Conservation (phyloP, 345 rosid genomes). For the Iberis pinnata region DNA sequence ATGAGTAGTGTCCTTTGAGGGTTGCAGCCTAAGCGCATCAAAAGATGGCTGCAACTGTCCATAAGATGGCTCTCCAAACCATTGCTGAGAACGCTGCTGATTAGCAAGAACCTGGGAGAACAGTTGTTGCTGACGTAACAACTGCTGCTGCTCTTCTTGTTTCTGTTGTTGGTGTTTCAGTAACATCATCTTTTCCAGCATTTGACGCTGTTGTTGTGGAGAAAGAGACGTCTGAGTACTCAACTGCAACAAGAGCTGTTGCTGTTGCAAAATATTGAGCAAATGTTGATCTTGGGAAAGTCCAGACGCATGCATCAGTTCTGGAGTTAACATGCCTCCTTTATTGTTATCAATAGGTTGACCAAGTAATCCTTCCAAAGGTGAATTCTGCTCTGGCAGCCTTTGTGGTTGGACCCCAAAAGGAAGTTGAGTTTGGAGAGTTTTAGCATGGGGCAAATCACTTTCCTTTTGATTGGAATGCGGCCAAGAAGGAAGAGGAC, state of each 20-base stretch:
- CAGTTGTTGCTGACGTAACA: conserved; percentile 59
- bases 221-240: conserved; percentile 57
- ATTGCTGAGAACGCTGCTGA: conserved; percentile 54
- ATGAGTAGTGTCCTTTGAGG: conserved; percentile 45
- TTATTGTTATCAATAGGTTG: conserved; percentile 57
- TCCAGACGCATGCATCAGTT: conserved; percentile 46
- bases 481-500: conserved; percentile 51
- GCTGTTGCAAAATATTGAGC: conserved; percentile 73
- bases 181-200: conserved; percentile 59
- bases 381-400: conserved; percentile 40
- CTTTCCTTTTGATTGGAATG: conserved; percentile 53
- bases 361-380: conserved; percentile 58
- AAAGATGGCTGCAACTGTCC: conserved; percentile 47
- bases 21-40: conserved; percentile 50
- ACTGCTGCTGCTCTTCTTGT: conserved; percentile 79
- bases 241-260: conserved; percentile 54
- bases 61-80: conserved; percentile 52
- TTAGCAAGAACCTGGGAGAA: conserved; percentile 69
- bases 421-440: conserved; percentile 52
- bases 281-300: conserved; percentile 68
- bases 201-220: conserved; percentile 62
- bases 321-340: conserved; percentile 44
- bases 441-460: conserved; percentile 48
- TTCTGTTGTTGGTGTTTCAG: conserved; percentile 77
- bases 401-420: conserved; percentile 70